Evolutionary conservation across 2,329 filamentous ascomycete species (phyloP).

Genomic region (Ilyonectria mors-panacis): DNA sequence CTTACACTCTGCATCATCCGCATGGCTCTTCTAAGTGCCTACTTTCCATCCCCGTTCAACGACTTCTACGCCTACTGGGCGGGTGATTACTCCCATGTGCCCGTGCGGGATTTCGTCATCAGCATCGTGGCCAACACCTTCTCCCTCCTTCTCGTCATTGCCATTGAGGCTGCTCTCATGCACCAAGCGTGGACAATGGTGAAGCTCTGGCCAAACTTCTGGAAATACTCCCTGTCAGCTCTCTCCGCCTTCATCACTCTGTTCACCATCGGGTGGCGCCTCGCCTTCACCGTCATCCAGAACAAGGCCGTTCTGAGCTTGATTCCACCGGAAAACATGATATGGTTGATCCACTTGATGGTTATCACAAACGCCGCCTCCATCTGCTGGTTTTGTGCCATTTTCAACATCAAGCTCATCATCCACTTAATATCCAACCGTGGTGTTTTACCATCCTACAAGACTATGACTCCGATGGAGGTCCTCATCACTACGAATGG

Average conservation of each 20-base stretch:
- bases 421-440: slow-evolving; percentile 64
- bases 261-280: slow-evolving; percentile 50
- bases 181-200: slow-evolving; percentile 69
- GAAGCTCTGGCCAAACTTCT: slow-evolving; percentile 59
- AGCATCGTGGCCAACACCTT: slow-evolving; percentile 59
- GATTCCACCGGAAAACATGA: slow-evolving; percentile 42
- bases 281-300: slow-evolving; percentile 56
- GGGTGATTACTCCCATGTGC: slow-evolving; percentile 67
- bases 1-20: slow-evolving; percentile 75
- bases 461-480: slow-evolving; percentile 66
- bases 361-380: slow-evolving; percentile 58
- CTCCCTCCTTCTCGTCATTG: slow-evolving; percentile 60
- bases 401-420: slow-evolving; percentile 68
- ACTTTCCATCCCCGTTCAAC: slow-evolving; percentile 72
- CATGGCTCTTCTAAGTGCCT: slow-evolving; percentile 69
- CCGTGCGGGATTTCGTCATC: slow-evolving; percentile 52
- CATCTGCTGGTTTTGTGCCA: slow-evolving; percentile 68
- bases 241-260: slow-evolving; percentile 56
- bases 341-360: slow-evolving; percentile 57
- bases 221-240: slow-evolving; percentile 50
- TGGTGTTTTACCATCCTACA: slow-evolving; percentile 60
- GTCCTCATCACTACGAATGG: slow-evolving; percentile 70
- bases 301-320: slow-evolving; percentile 49
- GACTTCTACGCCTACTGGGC: slow-evolving; percentile 74
- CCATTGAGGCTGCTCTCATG: slow-evolving; percentile 63